phyloP scores from a whole-genome alignment of 2,329 filamentous ascomycete species.

The Westerdykella ornata region DNA sequence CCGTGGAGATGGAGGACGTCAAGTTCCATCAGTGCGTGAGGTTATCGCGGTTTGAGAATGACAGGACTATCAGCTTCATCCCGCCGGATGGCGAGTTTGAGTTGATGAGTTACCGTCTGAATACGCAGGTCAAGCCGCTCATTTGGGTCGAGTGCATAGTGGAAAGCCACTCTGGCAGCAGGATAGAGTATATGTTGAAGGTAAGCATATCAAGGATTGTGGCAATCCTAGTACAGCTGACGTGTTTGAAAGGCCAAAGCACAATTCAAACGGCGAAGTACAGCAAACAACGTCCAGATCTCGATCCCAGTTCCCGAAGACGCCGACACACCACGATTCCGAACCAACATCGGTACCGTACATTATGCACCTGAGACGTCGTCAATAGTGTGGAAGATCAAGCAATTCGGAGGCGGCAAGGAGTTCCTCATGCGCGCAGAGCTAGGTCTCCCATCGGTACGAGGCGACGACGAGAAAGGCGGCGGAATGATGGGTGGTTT shows the following conservation, averaged over 20 bases:
- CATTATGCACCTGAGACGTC: conserved; percentile 97
- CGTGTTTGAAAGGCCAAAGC: conserved; percentile 62
- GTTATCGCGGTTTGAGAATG: conserved; percentile 93
- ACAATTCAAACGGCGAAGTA: conserved; percentile 96
- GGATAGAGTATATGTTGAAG: conserved; percentile 99
- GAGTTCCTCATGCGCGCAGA: conserved; percentile 98
- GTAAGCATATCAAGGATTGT: conserved; percentile 26
- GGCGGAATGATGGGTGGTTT: conserved; percentile 98
- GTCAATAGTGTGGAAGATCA: conserved; percentile 99
- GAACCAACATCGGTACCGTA: conserved; percentile 93
- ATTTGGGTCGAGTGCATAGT: conserved; percentile 99
- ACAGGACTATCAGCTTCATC: conserved; percentile 97
- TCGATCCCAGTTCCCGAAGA: conserved; percentile 95
- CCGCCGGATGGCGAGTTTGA: conserved; percentile 98
- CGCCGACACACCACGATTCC: conserved; percentile 89
- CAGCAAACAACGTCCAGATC: conserved; percentile 98
- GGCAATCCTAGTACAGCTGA: conserved; percentile 7
- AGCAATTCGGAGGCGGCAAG: conserved; percentile 97
- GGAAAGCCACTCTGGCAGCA: conserved; percentile 87
- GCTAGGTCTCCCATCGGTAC: conserved; percentile 84
- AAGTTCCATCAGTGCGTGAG: conserved; percentile 99
- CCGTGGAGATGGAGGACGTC: conserved; percentile 99
- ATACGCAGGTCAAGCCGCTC: conserved; percentile 95
- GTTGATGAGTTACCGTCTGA: conserved; percentile 97
- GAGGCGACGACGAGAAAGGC: conserved; percentile 90